Base-by-base conservation (phyloP, 164 flowering plant species). In the Aristolochia contorta region DNA sequence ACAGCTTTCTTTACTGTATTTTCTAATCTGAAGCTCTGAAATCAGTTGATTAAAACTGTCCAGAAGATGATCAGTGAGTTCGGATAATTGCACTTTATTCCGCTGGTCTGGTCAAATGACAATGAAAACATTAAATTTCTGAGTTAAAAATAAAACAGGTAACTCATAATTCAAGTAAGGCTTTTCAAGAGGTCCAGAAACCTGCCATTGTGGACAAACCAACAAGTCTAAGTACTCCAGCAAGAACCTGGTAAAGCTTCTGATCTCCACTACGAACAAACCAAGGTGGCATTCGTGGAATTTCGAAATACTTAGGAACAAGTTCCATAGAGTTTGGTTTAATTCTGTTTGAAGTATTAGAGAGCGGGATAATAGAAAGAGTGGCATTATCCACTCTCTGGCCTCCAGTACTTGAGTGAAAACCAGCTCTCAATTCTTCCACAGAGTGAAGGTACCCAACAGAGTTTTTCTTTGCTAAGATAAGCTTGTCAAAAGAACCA, bases 211-310 rank as follows among this genome's bases (percentile, higher is more conserved):
- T 58, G 33, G 90, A 83, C 69, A 88, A 74, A 61, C 95, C 86
- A 48, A 86, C 86, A 57, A 93, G 91, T 75, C 99, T 76, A 55
- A 90, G 84, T 71, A 80, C 75, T 57, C 91, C 84, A 14, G 91
- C 81, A 71, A 93, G 86, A 61, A 84, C 60, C 57, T 72, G 64
- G 62, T 93, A 93, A 14, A 90, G 68, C 61, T 88, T 85, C 66
- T 67, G 78, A 66, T 87, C 77, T 32, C 91, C 88, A 67, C 74
- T 75, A 71, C 76, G 22, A 58, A 59, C 55, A 76, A 90, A 88
- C 99, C 99, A 93, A 66, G 99, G 97, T 57, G 99, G 99, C 84
- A 83, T 82, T 47, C 76, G 79, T 47, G 97, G 99, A 65, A 93
- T 82, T 70, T 77, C 79, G 67, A 71, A 80, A 53, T 62, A 69